These are phyloP conservation scores for Colletotrichum cuscutae DNA, from an alignment of 2,329 filamentous ascomycete species.

Conservation along the genomic window DNA sequence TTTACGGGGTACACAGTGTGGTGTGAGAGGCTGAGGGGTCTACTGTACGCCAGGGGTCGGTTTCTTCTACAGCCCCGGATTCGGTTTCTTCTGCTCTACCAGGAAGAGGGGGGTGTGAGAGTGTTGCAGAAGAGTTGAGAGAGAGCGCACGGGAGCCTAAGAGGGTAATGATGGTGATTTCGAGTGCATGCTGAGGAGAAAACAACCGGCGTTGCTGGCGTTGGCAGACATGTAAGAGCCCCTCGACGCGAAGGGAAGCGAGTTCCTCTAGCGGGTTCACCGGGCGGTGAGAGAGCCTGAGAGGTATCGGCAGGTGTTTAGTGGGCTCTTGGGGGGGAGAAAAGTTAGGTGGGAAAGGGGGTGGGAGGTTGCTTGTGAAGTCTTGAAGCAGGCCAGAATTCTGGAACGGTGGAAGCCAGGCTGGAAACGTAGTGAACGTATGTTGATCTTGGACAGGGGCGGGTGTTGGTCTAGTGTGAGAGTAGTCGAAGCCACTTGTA, in stretches of 20 bases:
- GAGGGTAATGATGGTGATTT: slow-evolving; percentile 17
- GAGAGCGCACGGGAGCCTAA: slow-evolving; percentile 11
- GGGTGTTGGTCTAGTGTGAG: neutral
- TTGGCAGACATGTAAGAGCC: slow-evolving; percentile 33
- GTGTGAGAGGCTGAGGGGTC: slow-evolving; percentile 20
- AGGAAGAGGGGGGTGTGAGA: neutral
- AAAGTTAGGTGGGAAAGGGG: neutral
- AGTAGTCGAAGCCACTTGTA: neutral
- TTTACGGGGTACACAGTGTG: slow-evolving; percentile 20
- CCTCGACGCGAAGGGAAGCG: slow-evolving; percentile 15
- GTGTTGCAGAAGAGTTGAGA: slow-evolving; percentile 11
- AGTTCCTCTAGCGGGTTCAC: slow-evolving; percentile 22
- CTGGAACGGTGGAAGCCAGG: neutral
- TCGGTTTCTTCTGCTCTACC: neutral
- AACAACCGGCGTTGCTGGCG: slow-evolving; percentile 24
- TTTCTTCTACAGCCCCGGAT: neutral
- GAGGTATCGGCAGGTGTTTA: neutral
- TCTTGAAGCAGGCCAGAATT: neutral
- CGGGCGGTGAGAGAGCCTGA: slow-evolving; percentile 23
- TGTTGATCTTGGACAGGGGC: slow-evolving; percentile 1
- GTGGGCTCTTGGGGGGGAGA: neutral
- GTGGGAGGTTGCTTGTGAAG: neutral
- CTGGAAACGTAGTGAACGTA: slow-evolving; percentile 1
- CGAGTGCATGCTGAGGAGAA: slow-evolving; percentile 32
- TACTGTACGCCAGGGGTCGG: slow-evolving; percentile 8